Conservation (phyloP, 2,329 filamentous ascomycete species). For the Fusarium protoensiforme region DNA sequence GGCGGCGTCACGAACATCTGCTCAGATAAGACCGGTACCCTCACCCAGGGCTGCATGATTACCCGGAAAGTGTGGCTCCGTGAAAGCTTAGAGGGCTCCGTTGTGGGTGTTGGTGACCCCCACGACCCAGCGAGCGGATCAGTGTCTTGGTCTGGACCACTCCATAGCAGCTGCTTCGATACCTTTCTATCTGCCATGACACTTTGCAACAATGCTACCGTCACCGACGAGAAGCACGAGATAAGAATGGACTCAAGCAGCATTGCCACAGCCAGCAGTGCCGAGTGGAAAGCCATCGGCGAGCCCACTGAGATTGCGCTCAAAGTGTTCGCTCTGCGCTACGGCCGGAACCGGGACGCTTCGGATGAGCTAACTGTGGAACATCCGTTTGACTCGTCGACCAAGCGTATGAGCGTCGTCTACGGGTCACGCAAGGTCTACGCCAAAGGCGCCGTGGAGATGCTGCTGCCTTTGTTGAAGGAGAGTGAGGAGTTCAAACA, state of each 20-base stretch:
- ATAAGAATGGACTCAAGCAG: conserved; percentile 60
- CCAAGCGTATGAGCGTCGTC: conserved; percentile 81
- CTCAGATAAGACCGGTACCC: conserved; percentile 76
- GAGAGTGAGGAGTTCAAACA: conserved; percentile 59
- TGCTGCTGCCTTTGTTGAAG: conserved; percentile 62
- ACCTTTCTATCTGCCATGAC: conserved; percentile 65
- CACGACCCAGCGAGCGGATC: conserved; percentile 70
- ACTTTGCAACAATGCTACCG: conserved; percentile 70
- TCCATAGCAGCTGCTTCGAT: conserved; percentile 53
- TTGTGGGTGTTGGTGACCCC: conserved; percentile 67
- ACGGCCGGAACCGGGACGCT: conserved; percentile 62
- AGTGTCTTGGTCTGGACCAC: conserved; percentile 56
- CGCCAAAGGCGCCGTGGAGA: conserved; percentile 70
- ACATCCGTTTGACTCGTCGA: conserved; percentile 77
- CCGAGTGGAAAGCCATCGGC: conserved; percentile 68
- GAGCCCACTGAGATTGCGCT: conserved; percentile 80
- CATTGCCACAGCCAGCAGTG: conserved; percentile 55
- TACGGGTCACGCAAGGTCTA: conserved; percentile 63
- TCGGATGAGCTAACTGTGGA: conserved; percentile 68
- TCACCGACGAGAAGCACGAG: conserved; percentile 60
- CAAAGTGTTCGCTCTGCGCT: conserved; percentile 79
- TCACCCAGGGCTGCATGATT: conserved; percentile 75
- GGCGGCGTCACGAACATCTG: conserved; percentile 77
- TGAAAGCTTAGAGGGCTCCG: conserved; percentile 62
- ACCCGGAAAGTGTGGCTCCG: conserved; percentile 72